Conservation (phyloP, 1,139 yeast species). For the Citeromyces hawaiiensis region DNA sequence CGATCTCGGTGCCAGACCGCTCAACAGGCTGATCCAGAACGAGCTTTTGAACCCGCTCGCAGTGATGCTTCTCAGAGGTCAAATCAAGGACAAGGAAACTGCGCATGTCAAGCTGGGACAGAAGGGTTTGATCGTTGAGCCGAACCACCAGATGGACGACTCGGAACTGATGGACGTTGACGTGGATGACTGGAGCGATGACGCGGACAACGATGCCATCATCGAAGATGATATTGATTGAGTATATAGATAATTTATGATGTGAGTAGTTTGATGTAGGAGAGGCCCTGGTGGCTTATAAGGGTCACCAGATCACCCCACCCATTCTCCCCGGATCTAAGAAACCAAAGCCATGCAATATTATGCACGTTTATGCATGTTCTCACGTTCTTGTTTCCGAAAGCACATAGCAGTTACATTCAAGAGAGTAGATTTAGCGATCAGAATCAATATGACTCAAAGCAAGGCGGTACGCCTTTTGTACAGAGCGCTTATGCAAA, state of each 20-base stretch:
- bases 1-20: conserved; percentile 95
- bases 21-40: conserved; percentile 83
- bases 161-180: conserved; percentile 39
- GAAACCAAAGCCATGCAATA: too few species aligned
- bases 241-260: not conserved
- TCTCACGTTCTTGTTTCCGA: too few species aligned
- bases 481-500: too few species aligned
- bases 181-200: conserved; percentile 45
- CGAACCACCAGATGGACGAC: conserved; percentile 70
- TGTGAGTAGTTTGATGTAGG: not conserved
- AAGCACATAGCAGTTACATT: too few species aligned
- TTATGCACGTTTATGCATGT: too few species aligned
- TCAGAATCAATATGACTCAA: too few species aligned
- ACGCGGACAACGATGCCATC: conserved; percentile 30
- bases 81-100: conserved; percentile 75
- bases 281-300: too few species aligned
- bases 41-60: conserved; percentile 84
- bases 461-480: too few species aligned
- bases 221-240: conserved; percentile 1
- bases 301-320: too few species aligned
- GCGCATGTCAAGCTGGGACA: conserved; percentile 50
- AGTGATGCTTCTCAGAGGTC: conserved; percentile 74
- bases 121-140: conserved; percentile 63
- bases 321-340: too few species aligned
- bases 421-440: too few species aligned